Evolutionary conservation across 495 filamentous ascomycete species (phyloP).

Genomic region (Peziza echinospora): DNA sequence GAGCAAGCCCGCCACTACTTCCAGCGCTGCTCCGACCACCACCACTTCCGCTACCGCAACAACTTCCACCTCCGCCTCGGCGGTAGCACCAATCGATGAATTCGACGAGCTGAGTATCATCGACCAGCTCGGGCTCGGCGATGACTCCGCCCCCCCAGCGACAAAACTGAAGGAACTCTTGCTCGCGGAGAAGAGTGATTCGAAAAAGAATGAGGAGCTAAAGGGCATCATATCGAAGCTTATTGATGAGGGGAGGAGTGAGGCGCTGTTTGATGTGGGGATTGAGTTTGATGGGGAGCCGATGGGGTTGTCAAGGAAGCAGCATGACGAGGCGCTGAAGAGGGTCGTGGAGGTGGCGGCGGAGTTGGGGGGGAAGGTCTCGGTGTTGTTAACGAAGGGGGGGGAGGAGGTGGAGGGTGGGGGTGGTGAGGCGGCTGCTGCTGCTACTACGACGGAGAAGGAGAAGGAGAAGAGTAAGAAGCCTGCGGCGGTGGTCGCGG

Average conservation of each 20-base stretch:
- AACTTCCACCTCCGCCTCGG: no score
- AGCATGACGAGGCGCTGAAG: slow-evolving; percentile 58
- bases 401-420: slow-evolving; percentile 41
- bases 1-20: slow-evolving; percentile 23
- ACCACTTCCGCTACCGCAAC: no score
- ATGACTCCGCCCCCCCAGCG: slow-evolving; percentile 38
- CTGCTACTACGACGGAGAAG: slow-evolving; percentile 27
- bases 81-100: no score
- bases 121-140: slow-evolving; percentile 62
- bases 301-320: slow-evolving; percentile 58
- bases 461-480: slow-evolving; percentile 48
- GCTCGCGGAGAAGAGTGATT: slow-evolving; percentile 39
- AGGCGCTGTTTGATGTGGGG: slow-evolving; percentile 79
- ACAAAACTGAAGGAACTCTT: slow-evolving; percentile 52
- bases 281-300: slow-evolving; percentile 79
- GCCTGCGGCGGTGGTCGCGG: slow-evolving; percentile 26
- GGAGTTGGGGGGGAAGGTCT: slow-evolving; percentile 47
- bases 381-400: slow-evolving; percentile 68
- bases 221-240: slow-evolving; percentile 25
- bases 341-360: slow-evolving; percentile 44
- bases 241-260: slow-evolving; percentile 69
- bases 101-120: slow-evolving; percentile 84
- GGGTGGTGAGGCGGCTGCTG: slow-evolving; percentile 2
- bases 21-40: slow-evolving; percentile 20
- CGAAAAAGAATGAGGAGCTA: slow-evolving; percentile 38